Evolutionary conservation across 768 basidiomycete species (phyloP), one percentile per base, ranked within the genome.

Genomic region (Russula olivacea): DNA sequence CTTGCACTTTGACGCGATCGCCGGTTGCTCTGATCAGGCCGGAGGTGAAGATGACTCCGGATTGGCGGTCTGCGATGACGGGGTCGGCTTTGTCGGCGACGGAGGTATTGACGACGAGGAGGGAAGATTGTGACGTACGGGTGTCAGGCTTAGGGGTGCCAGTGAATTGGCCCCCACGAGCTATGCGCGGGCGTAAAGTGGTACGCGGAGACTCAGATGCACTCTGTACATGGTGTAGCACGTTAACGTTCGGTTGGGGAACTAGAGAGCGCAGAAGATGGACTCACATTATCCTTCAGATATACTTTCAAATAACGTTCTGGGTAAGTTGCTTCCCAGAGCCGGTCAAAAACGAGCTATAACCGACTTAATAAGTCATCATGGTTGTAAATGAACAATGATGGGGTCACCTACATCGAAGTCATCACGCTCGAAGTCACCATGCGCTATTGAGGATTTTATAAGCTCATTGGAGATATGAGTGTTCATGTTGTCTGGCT

Each of bases 21-120:
- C 62, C 62, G 10, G 51, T 23, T 6, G 62, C 51, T 28, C 14
- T 32, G 38, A n/a, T 25, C 3, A 63, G 21, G 21, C 36, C 3
- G 32, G 53, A 55, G 25, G 53, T 50, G 30, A 59, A 55, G 53
- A 55, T 19, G 23, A 64, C 51, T 15, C 62, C 62, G 7, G 62
- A 59, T 11, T 40, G 21, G 36, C 52, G 43, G 58, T 63, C 62
- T 28, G 47, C 57, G 12, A 59, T 49, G 6, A 25, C 41, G 2
- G 12, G 17, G 14, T 23, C 11, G 40, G 0, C 5, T 30, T 32
- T 23, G 4, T 28, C 3, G 9, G 15, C 0, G 12, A 10, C 21
- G 19, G 49, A 8, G 48, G 28, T 19, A 17, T 28, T 6, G 1
- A 19, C 9, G 9, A 19, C 3, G 32, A 21, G 36, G 50, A 34